Evolutionary conservation across 2,329 filamentous ascomycete species (phyloP).

Genomic region (Aspergillus flavus): DNA sequence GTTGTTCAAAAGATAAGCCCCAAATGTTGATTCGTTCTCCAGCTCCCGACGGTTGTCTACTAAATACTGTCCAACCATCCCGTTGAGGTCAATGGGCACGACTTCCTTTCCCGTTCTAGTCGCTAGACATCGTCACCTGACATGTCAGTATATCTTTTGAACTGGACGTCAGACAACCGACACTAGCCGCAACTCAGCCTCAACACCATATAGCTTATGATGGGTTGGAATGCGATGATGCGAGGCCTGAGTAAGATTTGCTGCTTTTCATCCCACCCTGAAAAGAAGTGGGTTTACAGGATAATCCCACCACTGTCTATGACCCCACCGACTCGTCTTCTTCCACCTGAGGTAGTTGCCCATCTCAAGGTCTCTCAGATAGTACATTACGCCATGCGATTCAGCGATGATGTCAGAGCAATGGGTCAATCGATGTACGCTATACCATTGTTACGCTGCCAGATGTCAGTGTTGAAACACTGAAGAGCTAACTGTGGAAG

Average conservation of each 20-base stretch:
- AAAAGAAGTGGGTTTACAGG: not conserved
- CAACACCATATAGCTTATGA: not conserved
- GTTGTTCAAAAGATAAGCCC: conserved; percentile 4
- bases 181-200: conserved; percentile 4
- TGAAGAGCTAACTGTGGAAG: not conserved
- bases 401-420: not conserved
- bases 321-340: not conserved
- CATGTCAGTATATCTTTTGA: not conserved
- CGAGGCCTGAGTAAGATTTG: not conserved
- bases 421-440: not conserved
- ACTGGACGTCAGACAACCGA: not conserved
- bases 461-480: not conserved
- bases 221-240: not conserved
- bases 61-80: not conserved
- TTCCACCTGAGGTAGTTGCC: not conserved
- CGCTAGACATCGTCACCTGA: not conserved
- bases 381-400: not conserved
- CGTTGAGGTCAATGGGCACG: too few species aligned
- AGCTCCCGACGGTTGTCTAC: not conserved
- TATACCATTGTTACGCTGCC: not conserved
- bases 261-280: not conserved
- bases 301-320: not conserved
- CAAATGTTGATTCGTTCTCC: not conserved
- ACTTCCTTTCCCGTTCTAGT: not conserved
- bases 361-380: not conserved